Conservation (phyloP, 2,329 filamentous ascomycete genomes). For the Sarocladium oryzae region DNA sequence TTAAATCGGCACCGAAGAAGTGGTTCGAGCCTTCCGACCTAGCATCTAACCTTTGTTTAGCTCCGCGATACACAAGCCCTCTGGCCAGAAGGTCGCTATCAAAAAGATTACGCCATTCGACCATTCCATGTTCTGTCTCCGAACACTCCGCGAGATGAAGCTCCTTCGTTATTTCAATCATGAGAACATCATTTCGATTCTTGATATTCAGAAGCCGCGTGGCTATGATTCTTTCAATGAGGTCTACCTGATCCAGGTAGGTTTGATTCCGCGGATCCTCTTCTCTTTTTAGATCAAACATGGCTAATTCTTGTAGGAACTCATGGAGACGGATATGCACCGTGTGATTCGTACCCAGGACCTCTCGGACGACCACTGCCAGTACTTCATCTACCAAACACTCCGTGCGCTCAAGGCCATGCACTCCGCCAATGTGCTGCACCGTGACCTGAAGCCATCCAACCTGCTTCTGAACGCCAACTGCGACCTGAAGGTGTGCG, state of each 20-base stretch:
- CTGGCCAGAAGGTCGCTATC: conserved; percentile 96
- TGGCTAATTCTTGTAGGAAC: conserved; percentile 53
- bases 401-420: conserved; percentile 96
- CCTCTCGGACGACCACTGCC: conserved; percentile 97
- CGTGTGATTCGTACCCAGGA: conserved; percentile 97
- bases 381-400: conserved; percentile 99
- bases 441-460: conserved; percentile 94
- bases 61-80: conserved; percentile 96
- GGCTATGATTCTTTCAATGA: conserved; percentile 96
- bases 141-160: conserved; percentile 98
- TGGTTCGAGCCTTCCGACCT: neutral
- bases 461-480: conserved; percentile 97
- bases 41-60: conserved; percentile 36
- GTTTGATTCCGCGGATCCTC: conserved; percentile 16
- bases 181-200: conserved; percentile 99
- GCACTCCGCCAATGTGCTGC: conserved; percentile 97
- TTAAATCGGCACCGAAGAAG: conserved; percentile 13
- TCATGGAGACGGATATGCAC: conserved; percentile 99
- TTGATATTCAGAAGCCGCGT: conserved; percentile 96
- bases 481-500: conserved; percentile 97
- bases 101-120: conserved; percentile 99
- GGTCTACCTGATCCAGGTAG: conserved; percentile 95
- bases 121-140: conserved; percentile 96
- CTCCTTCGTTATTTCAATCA: conserved; percentile 98
- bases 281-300: conserved; percentile 3